A percentile compares a stretch with the other conserved stretches of the same genome.
Evolutionary conservation across 176 grass and related monocot genomes (phyloP).

Genomic region (Carex parvula): DNA sequence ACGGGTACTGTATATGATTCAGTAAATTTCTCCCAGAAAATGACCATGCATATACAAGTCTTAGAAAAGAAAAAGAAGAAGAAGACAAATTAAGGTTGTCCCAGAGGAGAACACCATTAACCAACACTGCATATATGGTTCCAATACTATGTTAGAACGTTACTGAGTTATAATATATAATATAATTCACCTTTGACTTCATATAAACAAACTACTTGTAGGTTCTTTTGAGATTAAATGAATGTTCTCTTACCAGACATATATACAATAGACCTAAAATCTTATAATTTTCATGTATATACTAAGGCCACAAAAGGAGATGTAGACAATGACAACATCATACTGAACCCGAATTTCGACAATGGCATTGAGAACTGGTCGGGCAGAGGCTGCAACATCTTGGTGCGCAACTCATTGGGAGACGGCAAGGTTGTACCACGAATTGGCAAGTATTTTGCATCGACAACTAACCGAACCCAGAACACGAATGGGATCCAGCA

Average conservation of each 20-base stretch:
- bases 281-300: slow-evolving; percentile 14
- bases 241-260: neutral
- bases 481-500: slow-evolving; percentile 76
- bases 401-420: slow-evolving; percentile 62
- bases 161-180: no score
- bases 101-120: neutral
- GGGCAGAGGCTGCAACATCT: slow-evolving; percentile 76
- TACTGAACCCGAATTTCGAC: slow-evolving; percentile 85
- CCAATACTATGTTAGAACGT: neutral
- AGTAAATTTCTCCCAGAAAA: no score
- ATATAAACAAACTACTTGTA: no score
- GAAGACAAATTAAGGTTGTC: no score
- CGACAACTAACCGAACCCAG: slow-evolving; percentile 60
- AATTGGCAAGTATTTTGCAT: slow-evolving; percentile 68
- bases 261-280: neutral
- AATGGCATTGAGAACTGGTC: slow-evolving; percentile 66
- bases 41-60: no score
- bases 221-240: no score
- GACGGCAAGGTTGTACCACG: slow-evolving; percentile 59
- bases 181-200: no score
- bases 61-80: no score
- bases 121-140: neutral
- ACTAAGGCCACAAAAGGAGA: slow-evolving; percentile 16
- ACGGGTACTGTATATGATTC: no score
- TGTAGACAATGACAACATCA: slow-evolving; percentile 57